Evolutionary conservation across 371 early-diverging fungal species (phyloP).

Genomic region (Vairimorpha ceranae): DNA sequence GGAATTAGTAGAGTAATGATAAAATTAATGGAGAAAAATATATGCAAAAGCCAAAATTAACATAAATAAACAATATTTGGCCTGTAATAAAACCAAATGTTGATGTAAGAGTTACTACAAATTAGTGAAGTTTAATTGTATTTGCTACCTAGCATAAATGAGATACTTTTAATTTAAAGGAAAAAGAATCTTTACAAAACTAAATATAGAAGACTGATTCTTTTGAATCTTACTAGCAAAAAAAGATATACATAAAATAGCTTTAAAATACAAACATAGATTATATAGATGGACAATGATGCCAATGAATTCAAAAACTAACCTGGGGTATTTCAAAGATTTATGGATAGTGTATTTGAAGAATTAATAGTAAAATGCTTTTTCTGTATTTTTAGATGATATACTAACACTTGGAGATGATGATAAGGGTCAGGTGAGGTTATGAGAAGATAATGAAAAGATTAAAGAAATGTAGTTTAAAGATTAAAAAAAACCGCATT

Average conservation of each 20-base stretch:
- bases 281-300: constrained; percentile 42
- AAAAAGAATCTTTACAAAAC: constrained; percentile 19
- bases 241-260: constrained; percentile 40
- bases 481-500: too few species aligned
- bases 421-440: constrained; percentile 21
- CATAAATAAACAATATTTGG: too few species aligned
- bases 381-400: constrained; percentile 18
- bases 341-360: constrained; percentile 38
- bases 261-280: constrained; percentile 12
- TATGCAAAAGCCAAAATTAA: too few species aligned
- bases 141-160: constrained; percentile 31
- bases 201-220: constrained; percentile 48
- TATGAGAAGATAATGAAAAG: too few species aligned
- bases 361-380: neutral
- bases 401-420: constrained; percentile 24
- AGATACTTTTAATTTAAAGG: constrained; percentile 15
- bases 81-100: too few species aligned
- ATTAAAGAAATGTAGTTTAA: too few species aligned
- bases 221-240: constrained; percentile 26
- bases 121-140: constrained; percentile 5
- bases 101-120: too few species aligned
- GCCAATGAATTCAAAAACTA: constrained; percentile 45
- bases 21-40: too few species aligned
- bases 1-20: too few species aligned
- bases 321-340: constrained; percentile 43